A percentile compares a stretch with the other conserved stretches of the same genome.
Conservation (phyloP, 768 basidiomycete species). For the Leccinum ochraceum region DNA sequence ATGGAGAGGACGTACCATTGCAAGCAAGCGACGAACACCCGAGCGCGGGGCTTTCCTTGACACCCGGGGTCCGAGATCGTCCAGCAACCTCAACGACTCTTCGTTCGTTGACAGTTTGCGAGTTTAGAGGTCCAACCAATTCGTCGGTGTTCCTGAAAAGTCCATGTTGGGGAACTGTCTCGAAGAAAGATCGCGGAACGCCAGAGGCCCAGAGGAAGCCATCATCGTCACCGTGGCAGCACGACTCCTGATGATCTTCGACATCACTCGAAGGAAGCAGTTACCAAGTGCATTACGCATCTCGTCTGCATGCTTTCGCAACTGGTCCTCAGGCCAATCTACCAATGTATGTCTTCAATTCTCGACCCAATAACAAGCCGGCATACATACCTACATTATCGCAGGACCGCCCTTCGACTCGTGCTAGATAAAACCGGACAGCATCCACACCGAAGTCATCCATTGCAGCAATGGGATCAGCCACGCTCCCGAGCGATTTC, state of each 20-base stretch:
- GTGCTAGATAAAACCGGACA: conserved; percentile 79
- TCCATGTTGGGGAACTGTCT: conserved; percentile 14
- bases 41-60: conserved; percentile 68
- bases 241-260: conserved; percentile 45
- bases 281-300: conserved; percentile 75
- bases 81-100: conserved; percentile 24
- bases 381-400: conserved; percentile 67
- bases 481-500: conserved; percentile 85
- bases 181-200: conserved; percentile 19
- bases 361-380: not conserved
- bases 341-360: not conserved
- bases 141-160: not conserved
- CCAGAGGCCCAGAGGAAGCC: conserved; percentile 13
- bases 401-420: conserved; percentile 74
- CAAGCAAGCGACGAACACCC: conserved; percentile 78
- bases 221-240: conserved; percentile 1
- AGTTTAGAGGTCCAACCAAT: conserved; percentile 14
- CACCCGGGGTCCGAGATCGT: conserved; percentile 21
- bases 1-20: conserved; percentile 56
- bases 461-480: conserved; percentile 76
- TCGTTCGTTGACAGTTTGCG: conserved; percentile 22
- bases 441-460: conserved; percentile 68
- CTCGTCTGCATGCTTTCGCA: conserved; percentile 61
- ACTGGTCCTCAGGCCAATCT: conserved; percentile 78
- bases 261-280: conserved; percentile 67